These are phyloP conservation scores for Ustilago cynodontis DNA, from an alignment of 1,284 basidiomycete genomes.

Conservation along the genomic window DNA sequence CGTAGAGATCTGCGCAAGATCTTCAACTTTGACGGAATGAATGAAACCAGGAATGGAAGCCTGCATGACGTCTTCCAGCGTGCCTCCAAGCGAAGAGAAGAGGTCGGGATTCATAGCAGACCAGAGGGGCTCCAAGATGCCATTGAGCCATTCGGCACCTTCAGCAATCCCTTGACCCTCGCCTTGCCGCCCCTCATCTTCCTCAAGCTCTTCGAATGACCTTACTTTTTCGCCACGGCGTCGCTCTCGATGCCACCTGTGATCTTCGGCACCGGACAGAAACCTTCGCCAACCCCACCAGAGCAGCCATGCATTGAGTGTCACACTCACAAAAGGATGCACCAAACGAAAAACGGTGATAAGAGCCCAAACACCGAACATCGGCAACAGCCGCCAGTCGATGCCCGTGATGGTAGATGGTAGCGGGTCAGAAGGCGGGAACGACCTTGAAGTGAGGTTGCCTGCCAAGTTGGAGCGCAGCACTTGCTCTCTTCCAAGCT, in stretches of 20 bases:
- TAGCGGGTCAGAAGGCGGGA: slow-evolving; percentile 36
- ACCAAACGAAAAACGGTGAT: slow-evolving; percentile 24
- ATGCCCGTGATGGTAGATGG: slow-evolving; percentile 21
- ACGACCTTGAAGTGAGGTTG: slow-evolving; percentile 36
- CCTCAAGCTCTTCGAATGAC: slow-evolving; percentile 17
- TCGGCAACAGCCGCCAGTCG: slow-evolving; percentile 27
- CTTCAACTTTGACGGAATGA: slow-evolving; percentile 55
- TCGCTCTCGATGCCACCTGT: slow-evolving; percentile 48
- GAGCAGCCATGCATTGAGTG: slow-evolving; percentile 48
- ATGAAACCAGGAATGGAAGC: slow-evolving; percentile 54
- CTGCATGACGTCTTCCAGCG: slow-evolving; percentile 59
- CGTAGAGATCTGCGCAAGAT: slow-evolving; percentile 52
- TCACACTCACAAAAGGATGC: slow-evolving; percentile 19
- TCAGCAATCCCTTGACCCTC: slow-evolving; percentile 29
- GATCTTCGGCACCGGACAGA: slow-evolving; percentile 28
- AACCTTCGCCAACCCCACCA: slow-evolving; percentile 42
- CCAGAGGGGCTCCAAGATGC: slow-evolving; percentile 49
- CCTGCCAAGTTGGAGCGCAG: slow-evolving; percentile 11
- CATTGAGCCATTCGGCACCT: slow-evolving; percentile 59
- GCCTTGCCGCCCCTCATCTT: slow-evolving; percentile 5
- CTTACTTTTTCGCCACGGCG: slow-evolving; percentile 20
- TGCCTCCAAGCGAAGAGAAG: slow-evolving; percentile 42
- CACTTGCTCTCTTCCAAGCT: slow-evolving; percentile 18
- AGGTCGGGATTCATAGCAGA: slow-evolving; percentile 51
- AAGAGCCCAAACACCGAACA: slow-evolving; percentile 35